Conservation (phyloP, 2,329 filamentous ascomycete species). For the Parascedosporium putredinis region DNA sequence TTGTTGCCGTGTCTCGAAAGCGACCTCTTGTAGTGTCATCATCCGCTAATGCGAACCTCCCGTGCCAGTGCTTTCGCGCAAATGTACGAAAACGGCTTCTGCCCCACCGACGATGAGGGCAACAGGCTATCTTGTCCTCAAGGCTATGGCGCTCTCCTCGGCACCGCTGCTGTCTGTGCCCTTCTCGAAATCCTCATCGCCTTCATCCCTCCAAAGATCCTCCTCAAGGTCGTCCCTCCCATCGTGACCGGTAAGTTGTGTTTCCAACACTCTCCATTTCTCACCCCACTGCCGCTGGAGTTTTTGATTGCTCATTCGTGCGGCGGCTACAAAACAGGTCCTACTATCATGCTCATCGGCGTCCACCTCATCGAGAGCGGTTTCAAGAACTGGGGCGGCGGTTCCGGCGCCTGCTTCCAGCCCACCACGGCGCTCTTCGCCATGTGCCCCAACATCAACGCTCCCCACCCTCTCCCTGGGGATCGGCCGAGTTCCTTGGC, state of each 20-base stretch:
- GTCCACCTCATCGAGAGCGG: slow-evolving; percentile 61
- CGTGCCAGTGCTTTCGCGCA: slow-evolving; percentile 47
- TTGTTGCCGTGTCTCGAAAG: too few relatives aligned
- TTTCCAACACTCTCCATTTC: too few relatives aligned
- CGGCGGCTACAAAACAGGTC: slow-evolving; percentile 40
- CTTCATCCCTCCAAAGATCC: slow-evolving; percentile 57
- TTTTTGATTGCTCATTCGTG: too few relatives aligned
- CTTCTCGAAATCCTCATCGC: slow-evolving; percentile 64
- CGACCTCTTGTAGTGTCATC: too few relatives aligned
- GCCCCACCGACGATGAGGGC: slow-evolving; percentile 47
- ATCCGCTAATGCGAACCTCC: background rate
- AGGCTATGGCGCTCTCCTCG: slow-evolving; percentile 63
- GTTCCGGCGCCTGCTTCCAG: slow-evolving; percentile 46
- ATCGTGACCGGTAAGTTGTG: slow-evolving; percentile 47
- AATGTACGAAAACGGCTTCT: slow-evolving; percentile 69
- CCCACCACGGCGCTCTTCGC: slow-evolving; percentile 46
- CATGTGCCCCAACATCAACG: slow-evolving; percentile 55
- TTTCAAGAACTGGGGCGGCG: slow-evolving; percentile 70
- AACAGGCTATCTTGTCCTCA: slow-evolving; percentile 63
- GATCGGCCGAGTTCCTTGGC: slow-evolving; percentile 64
- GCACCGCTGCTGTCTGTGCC: slow-evolving; percentile 55
- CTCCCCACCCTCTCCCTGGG: slow-evolving; percentile 70
- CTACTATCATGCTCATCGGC: slow-evolving; percentile 61
- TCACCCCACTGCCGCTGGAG: too few relatives aligned
- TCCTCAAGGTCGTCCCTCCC: slow-evolving; percentile 68